Evolutionary conservation across 2,329 filamentous ascomycete genomes (phyloP).

Genomic region (Corinectria fuckeliana): DNA sequence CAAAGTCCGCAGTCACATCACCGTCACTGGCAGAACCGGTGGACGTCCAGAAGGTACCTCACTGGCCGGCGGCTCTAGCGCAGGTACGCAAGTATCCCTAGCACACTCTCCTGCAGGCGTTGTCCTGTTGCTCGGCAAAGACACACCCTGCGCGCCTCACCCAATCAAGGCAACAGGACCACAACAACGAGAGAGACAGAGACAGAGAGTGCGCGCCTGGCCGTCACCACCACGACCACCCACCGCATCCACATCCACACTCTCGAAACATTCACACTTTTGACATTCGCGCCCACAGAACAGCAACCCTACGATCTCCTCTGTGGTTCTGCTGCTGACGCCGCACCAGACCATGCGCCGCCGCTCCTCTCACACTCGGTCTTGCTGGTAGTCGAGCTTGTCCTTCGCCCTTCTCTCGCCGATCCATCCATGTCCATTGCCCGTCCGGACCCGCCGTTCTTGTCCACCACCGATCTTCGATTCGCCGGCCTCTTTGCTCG

Average conservation of each 20-base stretch:
- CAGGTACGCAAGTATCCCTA: constrained; percentile 7
- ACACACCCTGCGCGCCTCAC: constrained; percentile 13
- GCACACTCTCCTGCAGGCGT: constrained; percentile 5
- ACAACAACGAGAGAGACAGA: constrained; percentile 25
- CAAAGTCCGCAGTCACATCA: neutral
- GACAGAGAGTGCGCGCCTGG: constrained; percentile 30
- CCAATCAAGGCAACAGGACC: constrained; percentile 28
- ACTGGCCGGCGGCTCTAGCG: constrained; percentile 42
- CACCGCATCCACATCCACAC: constrained; percentile 13
- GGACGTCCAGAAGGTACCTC: constrained; percentile 29
- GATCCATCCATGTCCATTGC: constrained; percentile 20
- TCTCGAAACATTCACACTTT: constrained; percentile 23
- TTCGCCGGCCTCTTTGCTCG: constrained; percentile 19
- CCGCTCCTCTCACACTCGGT: constrained; percentile 26
- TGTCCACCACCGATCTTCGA: constrained; percentile 35
- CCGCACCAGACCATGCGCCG: constrained; percentile 34
- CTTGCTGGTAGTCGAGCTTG: constrained; percentile 34
- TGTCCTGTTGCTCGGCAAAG: constrained; percentile 37
- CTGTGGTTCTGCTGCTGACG: constrained; percentile 23
- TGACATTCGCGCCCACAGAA: constrained; percentile 22
- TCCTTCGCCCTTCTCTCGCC: constrained; percentile 18
- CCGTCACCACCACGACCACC: constrained; percentile 27
- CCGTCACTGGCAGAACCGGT: neutral
- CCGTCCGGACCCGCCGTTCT: constrained; percentile 32
- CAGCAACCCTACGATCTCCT: constrained; percentile 5